These are phyloP conservation scores for Spatholobus suberectus DNA, from an alignment of 306 rosid genomes.

Conservation along the genomic window DNA sequence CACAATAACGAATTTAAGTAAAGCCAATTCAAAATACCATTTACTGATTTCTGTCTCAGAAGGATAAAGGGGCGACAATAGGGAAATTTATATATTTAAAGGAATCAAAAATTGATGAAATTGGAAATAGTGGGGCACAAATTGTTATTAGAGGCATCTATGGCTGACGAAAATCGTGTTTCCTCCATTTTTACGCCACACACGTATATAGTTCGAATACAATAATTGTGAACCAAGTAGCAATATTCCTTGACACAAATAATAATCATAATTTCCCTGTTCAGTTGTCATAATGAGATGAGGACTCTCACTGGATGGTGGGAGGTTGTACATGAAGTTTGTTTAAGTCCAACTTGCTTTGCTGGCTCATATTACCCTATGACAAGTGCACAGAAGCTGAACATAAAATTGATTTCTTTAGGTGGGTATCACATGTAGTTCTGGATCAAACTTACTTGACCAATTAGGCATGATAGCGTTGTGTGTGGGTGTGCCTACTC, in stretches of 20 bases:
- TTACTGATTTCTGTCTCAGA: not conserved
- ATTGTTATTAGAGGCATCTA: constrained; percentile 16
- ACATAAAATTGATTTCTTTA: constrained; percentile 47
- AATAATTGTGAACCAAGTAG: constrained; percentile 13
- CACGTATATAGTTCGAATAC: not conserved
- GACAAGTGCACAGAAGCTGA: constrained; percentile 41
- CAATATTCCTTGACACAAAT: constrained; percentile 11
- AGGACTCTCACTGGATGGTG: constrained; percentile 44
- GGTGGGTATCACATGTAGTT: constrained; percentile 48
- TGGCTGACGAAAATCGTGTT: constrained; percentile 16
- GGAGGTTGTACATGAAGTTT: constrained; percentile 32
- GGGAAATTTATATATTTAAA: not conserved
- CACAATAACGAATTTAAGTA: not conserved
- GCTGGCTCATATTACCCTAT: constrained; percentile 25
- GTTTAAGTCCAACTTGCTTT: constrained; percentile 36
- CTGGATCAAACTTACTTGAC: constrained; percentile 33
- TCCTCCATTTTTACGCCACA: constrained; percentile 2
- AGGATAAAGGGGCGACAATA: not conserved
- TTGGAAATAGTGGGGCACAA: constrained; percentile 31
- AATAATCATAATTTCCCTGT: not conserved
- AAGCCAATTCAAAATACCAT: constrained; percentile 17
- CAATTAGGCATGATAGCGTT: constrained; percentile 37
- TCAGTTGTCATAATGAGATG: constrained; percentile 43
- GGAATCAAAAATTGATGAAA: constrained; percentile 17
- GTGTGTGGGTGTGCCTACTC: constrained; percentile 45